Evolutionary conservation across 2,329 filamentous ascomycete genomes (phyloP), one percentile per base, ranked within the genome.

Genomic region (Ascochyta lentis): DNA sequence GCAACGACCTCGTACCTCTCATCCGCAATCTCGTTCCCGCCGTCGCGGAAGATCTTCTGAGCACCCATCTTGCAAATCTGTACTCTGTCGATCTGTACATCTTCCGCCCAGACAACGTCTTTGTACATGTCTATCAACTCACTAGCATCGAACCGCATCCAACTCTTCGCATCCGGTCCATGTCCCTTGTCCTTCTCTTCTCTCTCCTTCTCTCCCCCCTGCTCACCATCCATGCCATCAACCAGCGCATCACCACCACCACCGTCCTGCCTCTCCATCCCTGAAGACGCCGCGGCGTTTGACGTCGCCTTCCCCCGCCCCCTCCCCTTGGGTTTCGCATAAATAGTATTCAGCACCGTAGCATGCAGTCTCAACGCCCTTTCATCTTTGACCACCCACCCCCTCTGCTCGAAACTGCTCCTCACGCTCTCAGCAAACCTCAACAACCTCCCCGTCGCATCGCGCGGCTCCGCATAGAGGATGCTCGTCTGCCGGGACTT

Each of bases 51-150:
- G 26, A 85, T 78, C 65, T 84, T 86, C 80, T 87, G 89, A 9
- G 92, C 92, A 0, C 93, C 92, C 93, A 97, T 96, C 70, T 86
- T 87, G 71, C 92, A 97, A 34, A 97, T 87, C 44, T 88, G 87
- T 37, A 97, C 77, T 55, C 80, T 84, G 53, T 91, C 86, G n/a
- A 96, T 71, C 15, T 79, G 78, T 23, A 94, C 79, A 46, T 85
- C 77, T 49, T 86, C 79, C 64, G 90, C 86, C 91, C 92, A 97
- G 0, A 86, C 74, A 61, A 87, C 86, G 33, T 86, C 84, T 31
- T 82, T 80, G 66, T 88, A 92, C 54, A 79, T 75, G 38, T 83
- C 80, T n/a, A 81, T 67, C 33, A 81, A 48, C 2, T 54, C 52
- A 13, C 62, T 69, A 1, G 79, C 79, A 61, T 82, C 77, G 22